Evolutionary conservation across 805 yeast species (phyloP).

Genomic region (Metschnikowia gruessii): DNA sequence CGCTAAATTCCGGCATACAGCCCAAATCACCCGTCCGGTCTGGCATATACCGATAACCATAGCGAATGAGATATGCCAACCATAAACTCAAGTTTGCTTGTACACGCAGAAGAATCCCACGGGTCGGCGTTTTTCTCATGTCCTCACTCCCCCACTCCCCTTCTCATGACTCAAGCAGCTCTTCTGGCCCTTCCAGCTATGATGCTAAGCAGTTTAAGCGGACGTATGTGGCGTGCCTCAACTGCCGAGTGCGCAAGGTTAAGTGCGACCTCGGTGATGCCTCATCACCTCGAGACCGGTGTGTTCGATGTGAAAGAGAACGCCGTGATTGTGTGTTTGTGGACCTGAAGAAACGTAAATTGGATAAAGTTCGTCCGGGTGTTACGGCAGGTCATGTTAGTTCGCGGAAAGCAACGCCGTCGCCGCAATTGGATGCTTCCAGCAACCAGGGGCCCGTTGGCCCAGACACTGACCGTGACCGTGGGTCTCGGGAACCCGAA

Average conservation of each 20-base stretch:
- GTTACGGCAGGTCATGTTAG: neutral
- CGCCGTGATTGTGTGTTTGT: conserved; percentile 74
- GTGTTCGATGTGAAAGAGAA: conserved; percentile 82
- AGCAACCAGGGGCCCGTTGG: no score
- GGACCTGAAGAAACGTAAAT: conserved; percentile 25
- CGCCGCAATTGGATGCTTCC: neutral
- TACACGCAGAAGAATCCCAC: no score
- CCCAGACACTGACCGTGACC: neutral
- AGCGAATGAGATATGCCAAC: no score
- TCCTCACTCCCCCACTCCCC: neutral
- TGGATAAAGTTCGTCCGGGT: conserved; percentile 5
- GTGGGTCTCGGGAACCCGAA: neutral
- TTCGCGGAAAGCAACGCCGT: neutral
- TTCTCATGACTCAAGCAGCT: neutral
- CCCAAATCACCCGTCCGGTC: no score
- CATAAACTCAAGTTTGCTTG: no score
- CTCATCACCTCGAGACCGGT: conserved; percentile 69
- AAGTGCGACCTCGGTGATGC: conserved; percentile 82
- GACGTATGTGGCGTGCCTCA: conserved; percentile 78
- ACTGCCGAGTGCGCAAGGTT: conserved; percentile 80
- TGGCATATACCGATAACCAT: no score
- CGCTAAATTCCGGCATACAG: no score
- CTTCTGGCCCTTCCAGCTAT: neutral
- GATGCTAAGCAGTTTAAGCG: conserved; percentile 46
- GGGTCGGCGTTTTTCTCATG: neutral